These are phyloP conservation scores for Solanum bukasovii DNA, from an alignment of 257 asterid species.

Conservation along the genomic window DNA sequence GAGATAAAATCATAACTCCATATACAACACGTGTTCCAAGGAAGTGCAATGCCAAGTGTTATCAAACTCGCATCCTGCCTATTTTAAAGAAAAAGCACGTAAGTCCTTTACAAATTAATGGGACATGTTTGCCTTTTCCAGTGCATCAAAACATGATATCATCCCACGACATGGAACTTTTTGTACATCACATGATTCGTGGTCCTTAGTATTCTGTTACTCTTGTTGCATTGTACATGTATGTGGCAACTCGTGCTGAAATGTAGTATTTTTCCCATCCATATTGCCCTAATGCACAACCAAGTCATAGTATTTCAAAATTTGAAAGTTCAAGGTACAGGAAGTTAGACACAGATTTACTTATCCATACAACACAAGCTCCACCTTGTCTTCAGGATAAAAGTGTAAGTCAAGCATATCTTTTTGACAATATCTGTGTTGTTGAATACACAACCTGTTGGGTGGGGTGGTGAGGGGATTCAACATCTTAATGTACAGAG, in stretches of 20 bases:
- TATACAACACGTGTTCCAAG: slow-evolving; percentile 48
- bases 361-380: not conserved
- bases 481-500: not conserved
- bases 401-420: not conserved
- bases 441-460: not conserved
- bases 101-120: slow-evolving; percentile 7
- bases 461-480: not conserved
- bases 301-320: not conserved
- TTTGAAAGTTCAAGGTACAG: not conserved
- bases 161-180: not conserved
- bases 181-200: not conserved
- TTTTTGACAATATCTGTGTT: not conserved
- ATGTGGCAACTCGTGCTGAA: not conserved
- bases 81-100: slow-evolving; percentile 44
- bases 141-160: not conserved
- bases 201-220: not conserved
- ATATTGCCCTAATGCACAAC: not conserved
- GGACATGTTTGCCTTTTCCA: not conserved
- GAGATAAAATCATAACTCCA: slow-evolving; percentile 29
- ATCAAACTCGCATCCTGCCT: slow-evolving; percentile 54
- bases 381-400: not conserved
- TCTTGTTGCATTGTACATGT: not conserved
- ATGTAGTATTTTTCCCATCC: not conserved
- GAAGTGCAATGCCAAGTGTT: slow-evolving; percentile 51
- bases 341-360: not conserved